Conservation (phyloP, 225 moss, liverwort and hornwort genomes). For the Bryum argenteum region DNA sequence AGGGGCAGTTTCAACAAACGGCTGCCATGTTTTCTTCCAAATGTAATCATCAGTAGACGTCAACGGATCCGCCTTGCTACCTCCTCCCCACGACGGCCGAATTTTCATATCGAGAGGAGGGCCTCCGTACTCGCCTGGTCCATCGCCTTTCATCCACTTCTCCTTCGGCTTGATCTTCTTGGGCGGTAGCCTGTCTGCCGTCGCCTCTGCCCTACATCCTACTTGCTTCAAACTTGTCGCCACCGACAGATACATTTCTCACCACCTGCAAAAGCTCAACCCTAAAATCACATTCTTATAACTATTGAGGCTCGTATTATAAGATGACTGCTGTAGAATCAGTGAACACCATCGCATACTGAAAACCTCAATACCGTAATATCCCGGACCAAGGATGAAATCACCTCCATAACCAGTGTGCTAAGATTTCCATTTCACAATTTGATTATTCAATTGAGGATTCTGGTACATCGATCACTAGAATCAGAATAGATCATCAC, state of each 20-base stretch:
- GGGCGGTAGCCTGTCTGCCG: constrained; percentile 30
- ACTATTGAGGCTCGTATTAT: too few relatives aligned
- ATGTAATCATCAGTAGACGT: constrained; percentile 68
- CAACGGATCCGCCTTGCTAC: constrained; percentile 64
- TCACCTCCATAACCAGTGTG: too few relatives aligned
- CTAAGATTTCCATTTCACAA: too few relatives aligned
- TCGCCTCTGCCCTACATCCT: constrained; percentile 35
- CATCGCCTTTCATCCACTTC: constrained; percentile 81
- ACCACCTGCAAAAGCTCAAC: not conserved
- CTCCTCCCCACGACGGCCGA: constrained; percentile 76
- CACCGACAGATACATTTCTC: constrained; percentile 17
- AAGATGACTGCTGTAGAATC: too few relatives aligned
- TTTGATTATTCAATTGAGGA: too few relatives aligned
- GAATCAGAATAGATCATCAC: too few relatives aligned
- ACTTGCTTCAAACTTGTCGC: not conserved
- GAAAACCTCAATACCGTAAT: too few relatives aligned
- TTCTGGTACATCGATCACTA: too few relatives aligned
- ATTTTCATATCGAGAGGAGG: constrained; percentile 63
- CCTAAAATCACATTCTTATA: too few relatives aligned
- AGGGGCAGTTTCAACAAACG: constrained; percentile 69
- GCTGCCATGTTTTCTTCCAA: constrained; percentile 95
- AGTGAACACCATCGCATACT: too few relatives aligned
- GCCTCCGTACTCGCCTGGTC: constrained; percentile 92
- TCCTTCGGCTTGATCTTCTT: constrained; percentile 59
- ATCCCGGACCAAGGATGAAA: too few relatives aligned